phyloP scores from a whole-genome alignment of 2,329 filamentous ascomycete genomes.

The Alternaria panax region DNA sequence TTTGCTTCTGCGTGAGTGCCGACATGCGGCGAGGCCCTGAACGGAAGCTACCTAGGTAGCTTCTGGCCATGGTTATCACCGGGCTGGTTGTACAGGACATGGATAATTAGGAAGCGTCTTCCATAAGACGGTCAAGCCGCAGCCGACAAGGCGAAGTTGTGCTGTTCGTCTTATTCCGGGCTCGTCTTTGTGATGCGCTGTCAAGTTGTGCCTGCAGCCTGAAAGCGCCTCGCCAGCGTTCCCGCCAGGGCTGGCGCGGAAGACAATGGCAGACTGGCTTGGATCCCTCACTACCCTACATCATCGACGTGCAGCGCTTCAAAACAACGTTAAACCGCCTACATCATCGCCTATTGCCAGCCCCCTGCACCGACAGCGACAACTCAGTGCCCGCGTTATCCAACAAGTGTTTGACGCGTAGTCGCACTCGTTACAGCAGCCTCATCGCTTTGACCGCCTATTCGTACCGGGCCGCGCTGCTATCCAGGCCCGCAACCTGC shows the following conservation, averaged over 20 bases:
- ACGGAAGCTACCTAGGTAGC: background rate
- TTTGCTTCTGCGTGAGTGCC: slow-evolving; percentile 4
- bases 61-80: background rate
- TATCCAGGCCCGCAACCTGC: slow-evolving; percentile 31
- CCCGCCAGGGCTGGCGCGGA: background rate
- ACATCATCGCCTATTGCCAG: slow-evolving; percentile 14
- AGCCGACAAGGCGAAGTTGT: slow-evolving; percentile 10
- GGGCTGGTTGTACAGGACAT: background rate
- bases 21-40: background rate
- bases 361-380: slow-evolving; percentile 14
- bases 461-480: slow-evolving; percentile 34
- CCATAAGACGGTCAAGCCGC: background rate
- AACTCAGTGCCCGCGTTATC: slow-evolving; percentile 21
- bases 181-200: slow-evolving; percentile 26
- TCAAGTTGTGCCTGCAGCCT: slow-evolving; percentile 17
- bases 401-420: slow-evolving; percentile 41
- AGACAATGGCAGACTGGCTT: background rate
- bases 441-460: slow-evolving; percentile 37
- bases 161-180: background rate
- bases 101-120: background rate
- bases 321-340: background rate
- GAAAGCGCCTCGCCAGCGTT: slow-evolving; percentile 12
- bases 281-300: slow-evolving; percentile 6
- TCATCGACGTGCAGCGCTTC: slow-evolving; percentile 21
- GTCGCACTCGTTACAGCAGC: slow-evolving; percentile 28